Evolutionary conservation across 1,139 yeast genomes (phyloP).

Genomic region (Eremothecium sinecaudum): DNA sequence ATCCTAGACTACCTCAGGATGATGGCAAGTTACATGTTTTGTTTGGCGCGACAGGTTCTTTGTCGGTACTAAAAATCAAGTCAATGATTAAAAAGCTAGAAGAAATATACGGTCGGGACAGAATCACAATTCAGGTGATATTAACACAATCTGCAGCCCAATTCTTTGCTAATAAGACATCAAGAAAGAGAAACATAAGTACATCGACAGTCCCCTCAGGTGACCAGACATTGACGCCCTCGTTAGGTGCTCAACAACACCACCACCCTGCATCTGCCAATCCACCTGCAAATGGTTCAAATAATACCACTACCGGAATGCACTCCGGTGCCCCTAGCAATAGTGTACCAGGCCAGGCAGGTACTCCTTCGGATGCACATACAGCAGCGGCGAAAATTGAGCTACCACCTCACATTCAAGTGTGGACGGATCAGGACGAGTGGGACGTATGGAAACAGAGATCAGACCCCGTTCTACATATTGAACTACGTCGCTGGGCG

Average conservation of each 20-base stretch:
- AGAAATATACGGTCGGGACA: constrained; percentile 64
- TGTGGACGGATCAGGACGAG: constrained; percentile 88
- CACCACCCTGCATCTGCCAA: neutral
- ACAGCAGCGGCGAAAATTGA: constrained; percentile 31
- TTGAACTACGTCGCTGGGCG: constrained; percentile 92
- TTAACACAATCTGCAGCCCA: constrained; percentile 77
- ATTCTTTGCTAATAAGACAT: constrained; percentile 46
- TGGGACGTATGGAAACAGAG: constrained; percentile 83
- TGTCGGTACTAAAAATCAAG: constrained; percentile 68
- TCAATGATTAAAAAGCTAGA: constrained; percentile 65
- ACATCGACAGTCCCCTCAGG: constrained; percentile 1
- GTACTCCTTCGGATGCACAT: constrained; percentile 1
- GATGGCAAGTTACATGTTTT: constrained; percentile 84
- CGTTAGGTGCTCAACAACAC: neutral
- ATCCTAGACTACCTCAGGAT: constrained; percentile 78
- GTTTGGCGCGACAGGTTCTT: constrained; percentile 85
- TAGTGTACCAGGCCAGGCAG: neutral
- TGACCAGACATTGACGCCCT: neutral
- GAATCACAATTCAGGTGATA: constrained; percentile 69
- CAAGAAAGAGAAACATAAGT: constrained; percentile 12
- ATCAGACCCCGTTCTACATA: constrained; percentile 86
- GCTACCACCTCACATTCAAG: constrained; percentile 52
- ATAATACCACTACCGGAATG: neutral
- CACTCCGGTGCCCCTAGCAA: constrained; percentile 2
- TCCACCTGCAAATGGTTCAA: neutral